Percentiles rank a stretch among this genome's conserved stretches.
Evolutionary conservation across 495 filamentous ascomycete species (phyloP).

Genomic region (Viridothelium virens): DNA sequence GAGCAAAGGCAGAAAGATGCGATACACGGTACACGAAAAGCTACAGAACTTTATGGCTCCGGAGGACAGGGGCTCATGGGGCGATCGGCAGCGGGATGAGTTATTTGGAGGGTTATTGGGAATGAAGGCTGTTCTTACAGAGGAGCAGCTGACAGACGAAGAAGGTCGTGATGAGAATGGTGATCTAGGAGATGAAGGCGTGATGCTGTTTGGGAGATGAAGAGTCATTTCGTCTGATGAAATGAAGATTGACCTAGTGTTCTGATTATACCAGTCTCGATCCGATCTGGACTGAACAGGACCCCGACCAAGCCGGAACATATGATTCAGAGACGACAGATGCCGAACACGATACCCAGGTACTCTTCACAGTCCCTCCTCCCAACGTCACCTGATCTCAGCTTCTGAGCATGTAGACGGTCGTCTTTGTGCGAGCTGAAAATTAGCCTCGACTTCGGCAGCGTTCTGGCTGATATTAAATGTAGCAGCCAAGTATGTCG

Average conservation of each 20-base stretch:
- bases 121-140: conserved; percentile 62
- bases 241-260: too few species aligned
- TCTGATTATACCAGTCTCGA: too few species aligned
- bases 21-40: conserved; percentile 91
- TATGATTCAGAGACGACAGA: not conserved
- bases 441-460: not conserved
- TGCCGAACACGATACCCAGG: not conserved
- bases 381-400: not conserved
- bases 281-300: too few species aligned
- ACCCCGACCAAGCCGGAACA: not conserved
- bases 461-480: conserved; percentile 2
- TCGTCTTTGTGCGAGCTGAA: conserved; percentile 4
- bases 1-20: conserved; percentile 89
- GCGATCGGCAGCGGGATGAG: conserved; percentile 66
- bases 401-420: conserved; percentile 1
- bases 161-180: conserved; percentile 46
- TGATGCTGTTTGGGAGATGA: conserved; percentile 63
- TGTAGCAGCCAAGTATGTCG: not conserved
- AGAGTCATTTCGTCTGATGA: not conserved
- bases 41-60: conserved; percentile 97
- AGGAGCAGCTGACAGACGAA: conserved; percentile 52
- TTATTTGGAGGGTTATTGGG: conserved; percentile 88
- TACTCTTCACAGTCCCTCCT: not conserved
- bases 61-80: conserved; percentile 71
- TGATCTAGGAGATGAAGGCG: conserved; percentile 49